Evolutionary conservation across 257 asterid genomes (phyloP), one percentile per base, ranked within the genome.

Genomic region (Rubia yunnanensis): DNA sequence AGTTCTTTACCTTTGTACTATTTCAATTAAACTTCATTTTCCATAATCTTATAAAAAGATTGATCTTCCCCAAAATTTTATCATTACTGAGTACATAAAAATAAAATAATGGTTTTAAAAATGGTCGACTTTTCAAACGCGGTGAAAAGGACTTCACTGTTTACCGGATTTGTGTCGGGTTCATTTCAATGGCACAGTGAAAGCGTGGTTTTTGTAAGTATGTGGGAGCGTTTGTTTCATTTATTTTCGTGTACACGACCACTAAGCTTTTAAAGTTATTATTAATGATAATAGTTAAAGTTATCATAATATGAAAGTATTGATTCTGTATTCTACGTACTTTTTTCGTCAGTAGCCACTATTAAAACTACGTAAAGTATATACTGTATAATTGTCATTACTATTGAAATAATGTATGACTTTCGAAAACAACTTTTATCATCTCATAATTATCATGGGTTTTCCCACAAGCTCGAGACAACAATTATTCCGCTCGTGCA

Each of bases 81-180:
- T n/a, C n/a, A n/a, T n/a, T n/a, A n/a, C n/a, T n/a, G n/a, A n/a
- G n/a, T n/a, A n/a, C n/a, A n/a, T n/a, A n/a, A 6, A 7, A 44
- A 41, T 7, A 23, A 26, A 24, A 18, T 26, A 27, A 10, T 39
- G 0, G 10, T 39, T 11, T 10, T 0, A 31, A 30, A 30, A 39
- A 46, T 13, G 30, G 31, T 72, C 68, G 75, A 72, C 76, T 78
- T 72, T 78, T 69, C 60, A 62, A 38, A 41, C 68, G 17, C 26
- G 5, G 55, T 44, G 67, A 78, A 74, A 70, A 65, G 60, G 76
- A 44, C 78, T 38, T 44, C 15, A 73, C 63, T 68, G 30, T 68
- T 30, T 7, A 60, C 35, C 49, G 22, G 14, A 52, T 23, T 56
- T 30, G 23, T n/a, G 48, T 55, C 55, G 15, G 39, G 57, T 61